A percentile compares a stretch with the other conserved stretches of the same genome.
phyloP scores from a whole-genome alignment of 1,284 basidiomycete species.

The Pterulicium gracile region DNA sequence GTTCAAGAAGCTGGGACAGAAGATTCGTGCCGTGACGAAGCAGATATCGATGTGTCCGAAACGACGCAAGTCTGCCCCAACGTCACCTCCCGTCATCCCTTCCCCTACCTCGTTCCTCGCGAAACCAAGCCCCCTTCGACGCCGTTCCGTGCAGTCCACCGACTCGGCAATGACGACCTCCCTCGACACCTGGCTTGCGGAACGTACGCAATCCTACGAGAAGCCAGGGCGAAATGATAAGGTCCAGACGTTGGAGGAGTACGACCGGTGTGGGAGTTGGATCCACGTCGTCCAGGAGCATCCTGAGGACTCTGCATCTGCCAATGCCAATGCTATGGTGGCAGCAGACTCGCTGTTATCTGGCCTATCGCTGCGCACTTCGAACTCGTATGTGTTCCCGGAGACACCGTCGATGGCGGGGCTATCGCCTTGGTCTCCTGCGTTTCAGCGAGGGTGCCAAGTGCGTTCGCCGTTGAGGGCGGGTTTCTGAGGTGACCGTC shows the following conservation, averaged over 20 bases:
- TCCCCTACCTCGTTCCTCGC: neutral
- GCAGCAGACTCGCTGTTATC: slow-evolving; percentile 19
- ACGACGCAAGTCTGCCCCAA: neutral
- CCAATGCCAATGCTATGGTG: slow-evolving; percentile 14
- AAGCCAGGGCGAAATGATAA: neutral
- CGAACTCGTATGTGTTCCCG: neutral
- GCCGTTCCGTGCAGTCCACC: slow-evolving; percentile 12
- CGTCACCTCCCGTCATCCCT: neutral
- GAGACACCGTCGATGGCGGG: neutral
- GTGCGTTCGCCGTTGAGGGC: too few species aligned
- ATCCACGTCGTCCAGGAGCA: too few species aligned
- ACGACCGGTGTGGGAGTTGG: slow-evolving; percentile 39
- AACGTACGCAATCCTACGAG: slow-evolving; percentile 16
- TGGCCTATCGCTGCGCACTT: slow-evolving; percentile 12
- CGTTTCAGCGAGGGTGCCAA: too few species aligned
- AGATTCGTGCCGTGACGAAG: slow-evolving; percentile 14
- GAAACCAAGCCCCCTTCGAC: neutral
- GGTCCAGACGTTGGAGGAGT: slow-evolving; percentile 27
- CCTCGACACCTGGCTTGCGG: slow-evolving; percentile 28
- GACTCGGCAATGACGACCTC: slow-evolving; percentile 23
- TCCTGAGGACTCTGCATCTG: slow-evolving; percentile 15
- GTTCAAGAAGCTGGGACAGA: too few species aligned
- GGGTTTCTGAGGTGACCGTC: too few species aligned
- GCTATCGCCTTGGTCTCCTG: neutral
- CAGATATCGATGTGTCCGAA: slow-evolving; percentile 18